Base-by-base conservation (phyloP, 2,329 filamentous ascomycete genomes). In the Incumbomyces lentus region DNA sequence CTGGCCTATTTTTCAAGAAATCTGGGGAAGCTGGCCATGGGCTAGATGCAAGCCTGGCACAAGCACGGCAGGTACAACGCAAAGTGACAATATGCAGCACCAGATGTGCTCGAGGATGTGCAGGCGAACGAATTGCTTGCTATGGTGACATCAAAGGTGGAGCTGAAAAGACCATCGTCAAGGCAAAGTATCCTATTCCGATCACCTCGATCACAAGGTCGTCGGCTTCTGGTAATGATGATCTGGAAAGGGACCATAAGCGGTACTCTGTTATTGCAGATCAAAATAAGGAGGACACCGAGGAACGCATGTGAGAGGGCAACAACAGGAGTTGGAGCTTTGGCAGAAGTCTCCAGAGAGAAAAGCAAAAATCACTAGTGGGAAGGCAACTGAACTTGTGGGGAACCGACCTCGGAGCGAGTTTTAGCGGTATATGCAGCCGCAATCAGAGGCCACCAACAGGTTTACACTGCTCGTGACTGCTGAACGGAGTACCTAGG, bases 151-250 rank as follows among this genome's bases (percentile, higher is more conserved):
- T 29, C 38, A 29, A 29, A 17, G 33, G 33, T n/a, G 18, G 11
- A 29, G 8, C 13, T 11, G 38, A 36, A 12, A 33, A 13, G 35
- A 31, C 40, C 18, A 19, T 18, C 14, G 16, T 35, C 14, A 31
- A 19, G 31, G 40, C 14, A 22, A 17, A 44, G 12, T 12, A 14
- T 12, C 33, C 34, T 18, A 31, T 45, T 44, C 30, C n/a, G 31
- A 40, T n/a, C n/a, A n/a, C n/a, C n/a, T 26, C 22, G 17, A 45
- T 45, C 42, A 45, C 42, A 37, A 29, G 42, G 22, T n/a, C 33
- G 13, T 17, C 8, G 17, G 5, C 7, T 30, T 45, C 30, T 18
- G 42, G 34, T 6, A 37, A 31, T 45, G 42, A 45, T 45, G 22
- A 30, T 34, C 19, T 18, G n/a, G 26, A n/a, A 8, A 37, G 33